Conservation (phyloP, 2,329 filamentous ascomycete genomes). For the Tothia fuscella region DNA sequence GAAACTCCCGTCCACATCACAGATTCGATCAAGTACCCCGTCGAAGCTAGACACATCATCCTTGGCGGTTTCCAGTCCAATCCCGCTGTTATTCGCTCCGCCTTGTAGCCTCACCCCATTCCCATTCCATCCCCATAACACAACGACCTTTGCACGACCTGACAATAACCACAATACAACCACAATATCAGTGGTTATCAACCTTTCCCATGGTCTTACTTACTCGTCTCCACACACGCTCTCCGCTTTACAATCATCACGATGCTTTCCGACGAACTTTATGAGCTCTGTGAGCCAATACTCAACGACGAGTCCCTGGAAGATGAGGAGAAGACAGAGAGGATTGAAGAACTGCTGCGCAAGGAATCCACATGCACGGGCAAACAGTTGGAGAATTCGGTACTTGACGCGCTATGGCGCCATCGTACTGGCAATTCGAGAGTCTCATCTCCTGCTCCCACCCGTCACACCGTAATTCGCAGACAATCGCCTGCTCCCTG, state of each 20-base stretch:
- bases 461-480: conserved; percentile 80
- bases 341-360: conserved; percentile 73
- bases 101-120: too few relatives aligned
- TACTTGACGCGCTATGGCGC: conserved; percentile 84
- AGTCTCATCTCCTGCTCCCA: conserved; percentile 60
- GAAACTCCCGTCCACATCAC: not conserved
- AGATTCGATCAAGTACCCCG: not conserved
- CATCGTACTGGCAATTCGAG: conserved; percentile 50
- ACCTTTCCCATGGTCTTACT: too few relatives aligned
- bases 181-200: too few relatives aligned
- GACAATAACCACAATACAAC: too few relatives aligned
- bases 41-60: too few relatives aligned
- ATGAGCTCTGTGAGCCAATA: conserved; percentile 81
- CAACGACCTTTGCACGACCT: too few relatives aligned
- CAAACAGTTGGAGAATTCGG: conserved; percentile 71
- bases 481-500: conserved; percentile 87
- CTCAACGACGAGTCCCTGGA: conserved; percentile 72
- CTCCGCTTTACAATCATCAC: too few relatives aligned
- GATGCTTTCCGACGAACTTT: conserved; percentile 90
- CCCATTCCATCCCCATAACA: too few relatives aligned
- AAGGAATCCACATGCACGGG: conserved; percentile 67
- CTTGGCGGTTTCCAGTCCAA: too few relatives aligned
- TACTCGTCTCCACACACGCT: too few relatives aligned
- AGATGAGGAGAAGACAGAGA: conserved; percentile 92
- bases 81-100: too few relatives aligned